A percentile compares a stretch with the other conserved stretches of the same genome.
phyloP scores from a whole-genome alignment of 1,284 basidiomycete species.

The Puccinia novopanici region DNA sequence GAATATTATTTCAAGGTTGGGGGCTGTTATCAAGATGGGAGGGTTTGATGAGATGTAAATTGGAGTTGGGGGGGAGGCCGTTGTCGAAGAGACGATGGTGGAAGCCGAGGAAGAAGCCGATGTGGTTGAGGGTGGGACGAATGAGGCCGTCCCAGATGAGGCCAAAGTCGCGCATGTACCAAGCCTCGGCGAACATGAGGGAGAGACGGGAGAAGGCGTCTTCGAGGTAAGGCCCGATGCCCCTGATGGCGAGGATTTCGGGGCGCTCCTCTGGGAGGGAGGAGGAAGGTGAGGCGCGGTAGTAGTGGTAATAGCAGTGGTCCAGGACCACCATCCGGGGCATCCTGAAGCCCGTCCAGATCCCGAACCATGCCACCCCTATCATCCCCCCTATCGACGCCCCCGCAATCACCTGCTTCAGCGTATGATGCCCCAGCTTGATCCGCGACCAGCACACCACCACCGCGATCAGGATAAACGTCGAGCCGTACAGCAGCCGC shows the following conservation, averaged over 20 bases:
- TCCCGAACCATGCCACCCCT: slow-evolving; percentile 67
- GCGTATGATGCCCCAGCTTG: slow-evolving; percentile 79
- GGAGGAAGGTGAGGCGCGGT: not conserved
- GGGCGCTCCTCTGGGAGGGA: not conserved
- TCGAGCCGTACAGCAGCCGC: slow-evolving; percentile 51
- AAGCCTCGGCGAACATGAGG: slow-evolving; percentile 30
- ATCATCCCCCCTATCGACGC: slow-evolving; percentile 66
- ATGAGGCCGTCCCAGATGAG: slow-evolving; percentile 38
- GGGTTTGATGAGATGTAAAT: slow-evolving; percentile 22
- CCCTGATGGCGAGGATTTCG: not conserved
- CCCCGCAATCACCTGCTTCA: slow-evolving; percentile 72
- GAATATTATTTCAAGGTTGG: not conserved
- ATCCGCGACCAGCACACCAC: slow-evolving; percentile 70
- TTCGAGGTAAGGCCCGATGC: not conserved
- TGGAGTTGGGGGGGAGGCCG: slow-evolving; percentile 21
- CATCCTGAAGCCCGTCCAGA: slow-evolving; percentile 63
- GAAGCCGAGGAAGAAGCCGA: slow-evolving; percentile 23
- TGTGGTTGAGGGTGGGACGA: slow-evolving; percentile 25
- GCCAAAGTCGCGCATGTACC: slow-evolving; percentile 41
- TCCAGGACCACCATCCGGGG: slow-evolving; percentile 10
- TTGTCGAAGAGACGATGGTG: slow-evolving; percentile 20
- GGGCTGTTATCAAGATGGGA: not conserved
- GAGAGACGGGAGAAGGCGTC: not conserved
- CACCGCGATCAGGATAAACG: slow-evolving; percentile 58
- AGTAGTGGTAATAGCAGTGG: slow-evolving; percentile 3